These are phyloP conservation scores for Cystobasidium sp. DNA, from an alignment of 1,284 basidiomycete species.

Conservation along the genomic window DNA sequence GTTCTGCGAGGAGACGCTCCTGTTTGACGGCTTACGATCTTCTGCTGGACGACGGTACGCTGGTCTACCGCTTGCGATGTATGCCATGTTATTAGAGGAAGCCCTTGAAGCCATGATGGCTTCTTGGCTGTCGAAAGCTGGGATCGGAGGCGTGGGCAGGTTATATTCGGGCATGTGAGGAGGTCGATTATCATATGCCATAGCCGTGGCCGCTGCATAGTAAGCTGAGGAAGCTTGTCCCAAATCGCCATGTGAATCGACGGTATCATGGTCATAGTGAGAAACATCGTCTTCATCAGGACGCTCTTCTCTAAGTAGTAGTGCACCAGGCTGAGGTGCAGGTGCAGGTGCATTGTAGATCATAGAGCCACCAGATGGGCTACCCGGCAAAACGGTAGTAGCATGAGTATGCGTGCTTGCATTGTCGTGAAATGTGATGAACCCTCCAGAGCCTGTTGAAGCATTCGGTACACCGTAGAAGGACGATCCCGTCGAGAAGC, in stretches of 20 bases:
- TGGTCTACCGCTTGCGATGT: slow-evolving; percentile 7
- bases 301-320: slow-evolving; percentile 8
- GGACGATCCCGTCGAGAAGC: slow-evolving; percentile 16
- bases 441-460: slow-evolving; percentile 22
- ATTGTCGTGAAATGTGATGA: slow-evolving; percentile 37
- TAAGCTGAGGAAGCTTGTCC: slow-evolving; percentile 3
- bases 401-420: slow-evolving; percentile 26
- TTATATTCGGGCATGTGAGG: slow-evolving; percentile 29
- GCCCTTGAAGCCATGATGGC: slow-evolving; percentile 15
- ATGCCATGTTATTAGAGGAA: slow-evolving; percentile 15
- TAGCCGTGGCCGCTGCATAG: not conserved
- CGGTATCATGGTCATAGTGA: slow-evolving; percentile 30
- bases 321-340: slow-evolving; percentile 12
- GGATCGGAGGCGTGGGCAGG: slow-evolving; percentile 33
- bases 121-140: slow-evolving; percentile 34
- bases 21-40: slow-evolving; percentile 2
- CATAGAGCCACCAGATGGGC: not conserved
- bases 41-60: not conserved
- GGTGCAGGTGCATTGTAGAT: slow-evolving; percentile 1
- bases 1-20: slow-evolving; percentile 19
- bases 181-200: not conserved
- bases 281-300: slow-evolving; percentile 42
- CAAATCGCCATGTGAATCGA: slow-evolving; percentile 14
- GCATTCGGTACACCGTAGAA: slow-evolving; percentile 16
- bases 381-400: not conserved